These are phyloP conservation scores for Pseudozyma sp. DNA, from an alignment of 1,284 basidiomycete genomes.

Conservation along the genomic window DNA sequence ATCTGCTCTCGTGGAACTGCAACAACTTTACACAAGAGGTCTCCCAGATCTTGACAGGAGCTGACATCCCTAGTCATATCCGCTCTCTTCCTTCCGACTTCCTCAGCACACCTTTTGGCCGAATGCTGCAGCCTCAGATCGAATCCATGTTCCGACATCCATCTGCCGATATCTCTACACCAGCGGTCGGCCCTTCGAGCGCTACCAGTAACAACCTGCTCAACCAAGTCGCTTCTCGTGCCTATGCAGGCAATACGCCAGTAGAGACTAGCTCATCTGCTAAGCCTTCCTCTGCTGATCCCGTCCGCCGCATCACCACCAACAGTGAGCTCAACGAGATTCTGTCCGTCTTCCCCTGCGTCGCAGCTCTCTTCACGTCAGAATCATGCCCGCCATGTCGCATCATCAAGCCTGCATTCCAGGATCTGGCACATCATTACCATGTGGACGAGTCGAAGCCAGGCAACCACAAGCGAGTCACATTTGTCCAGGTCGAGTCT, in stretches of 20 bases:
- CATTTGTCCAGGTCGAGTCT: slow-evolving; percentile 67
- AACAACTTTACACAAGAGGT: slow-evolving; percentile 80
- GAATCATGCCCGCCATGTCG: slow-evolving; percentile 76
- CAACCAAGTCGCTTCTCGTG: slow-evolving; percentile 73
- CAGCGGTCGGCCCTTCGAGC: slow-evolving; percentile 1
- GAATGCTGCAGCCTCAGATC: slow-evolving; percentile 85
- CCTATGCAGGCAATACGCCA: slow-evolving; percentile 69
- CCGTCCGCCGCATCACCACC: slow-evolving; percentile 58
- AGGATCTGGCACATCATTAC: slow-evolving; percentile 75
- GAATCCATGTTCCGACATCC: slow-evolving; percentile 71
- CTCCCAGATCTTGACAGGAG: slow-evolving; percentile 63
- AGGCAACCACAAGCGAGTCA: slow-evolving; percentile 39
- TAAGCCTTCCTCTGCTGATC: slow-evolving; percentile 76
- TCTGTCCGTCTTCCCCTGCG: slow-evolving; percentile 71
- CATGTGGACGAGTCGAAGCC: slow-evolving; percentile 27
- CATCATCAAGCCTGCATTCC: slow-evolving; percentile 77
- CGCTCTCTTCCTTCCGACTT: slow-evolving; percentile 78
- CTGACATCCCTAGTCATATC: slow-evolving; percentile 64
- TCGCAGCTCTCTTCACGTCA: slow-evolving; percentile 77
- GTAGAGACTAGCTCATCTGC: slow-evolving; percentile 67
- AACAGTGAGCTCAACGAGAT: slow-evolving; percentile 48
- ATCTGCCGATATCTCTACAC: slow-evolving; percentile 7
- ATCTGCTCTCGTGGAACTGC: slow-evolving; percentile 77
- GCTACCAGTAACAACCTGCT: slow-evolving; percentile 18
- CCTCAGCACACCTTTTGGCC: slow-evolving; percentile 88